These are phyloP conservation scores for Dendrobium officinale DNA, from an alignment of 106 monocot species.

Conservation along the genomic window DNA sequence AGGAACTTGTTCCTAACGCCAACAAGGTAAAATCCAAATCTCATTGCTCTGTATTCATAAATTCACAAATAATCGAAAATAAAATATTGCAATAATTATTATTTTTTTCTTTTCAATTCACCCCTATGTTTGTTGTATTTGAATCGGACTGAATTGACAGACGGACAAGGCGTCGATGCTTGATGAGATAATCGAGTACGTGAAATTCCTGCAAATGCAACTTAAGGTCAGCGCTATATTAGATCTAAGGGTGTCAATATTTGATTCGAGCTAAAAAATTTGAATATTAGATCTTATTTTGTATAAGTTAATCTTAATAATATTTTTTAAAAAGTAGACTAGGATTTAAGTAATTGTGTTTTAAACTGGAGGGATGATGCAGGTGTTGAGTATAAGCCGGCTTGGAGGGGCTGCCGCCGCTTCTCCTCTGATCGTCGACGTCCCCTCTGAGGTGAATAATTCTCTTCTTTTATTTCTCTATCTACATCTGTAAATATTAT, in stretches of 20 bases:
- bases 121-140: background rate
- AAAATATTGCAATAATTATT: background rate
- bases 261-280: no score
- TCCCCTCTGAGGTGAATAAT: constrained; percentile 42
- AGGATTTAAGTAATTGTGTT: background rate
- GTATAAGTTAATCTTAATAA: no score
- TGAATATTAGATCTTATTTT: no score
- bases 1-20: constrained; percentile 79
- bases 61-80: background rate
- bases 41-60: background rate
- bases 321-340: background rate
- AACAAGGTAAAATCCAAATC: constrained; percentile 39
- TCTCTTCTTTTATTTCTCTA: background rate
- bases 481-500: background rate
- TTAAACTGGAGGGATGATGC: background rate
- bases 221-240: constrained; percentile 58
- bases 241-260: background rate
- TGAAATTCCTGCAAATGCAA: constrained; percentile 95
- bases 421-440: constrained; percentile 58
- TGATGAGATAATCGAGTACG: constrained; percentile 99
- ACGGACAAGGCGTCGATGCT: constrained; percentile 99
- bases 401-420: constrained; percentile 72
- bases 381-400: constrained; percentile 92
- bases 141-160: constrained; percentile 22
- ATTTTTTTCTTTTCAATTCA: background rate